phyloP scores from a whole-genome alignment of 2,329 filamentous ascomycete species.

The Epichloe sylvatica region DNA sequence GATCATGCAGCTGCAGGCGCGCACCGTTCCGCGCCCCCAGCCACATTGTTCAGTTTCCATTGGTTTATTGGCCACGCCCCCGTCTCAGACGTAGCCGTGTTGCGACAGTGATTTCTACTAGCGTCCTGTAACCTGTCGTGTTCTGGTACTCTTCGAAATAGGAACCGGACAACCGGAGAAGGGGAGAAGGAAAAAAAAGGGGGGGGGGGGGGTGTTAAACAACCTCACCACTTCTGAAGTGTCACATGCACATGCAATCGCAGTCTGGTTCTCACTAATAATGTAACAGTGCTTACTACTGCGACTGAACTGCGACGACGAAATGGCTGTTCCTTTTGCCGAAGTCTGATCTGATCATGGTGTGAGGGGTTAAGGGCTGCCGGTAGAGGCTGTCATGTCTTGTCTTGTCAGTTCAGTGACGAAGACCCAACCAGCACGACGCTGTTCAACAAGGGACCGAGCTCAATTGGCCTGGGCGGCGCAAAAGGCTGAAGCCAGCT shows the following conservation, averaged over 20 bases:
- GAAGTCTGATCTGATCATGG: not conserved
- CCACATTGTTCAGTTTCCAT: not conserved
- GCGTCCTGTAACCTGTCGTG: not conserved
- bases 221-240: not conserved
- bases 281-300: not conserved
- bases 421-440: not conserved
- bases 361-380: too few species aligned
- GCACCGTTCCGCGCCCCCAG: conserved; percentile 19
- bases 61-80: not conserved
- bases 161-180: not conserved
- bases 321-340: not conserved
- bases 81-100: not conserved
- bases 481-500: not conserved
- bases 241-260: not conserved
- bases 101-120: not conserved
- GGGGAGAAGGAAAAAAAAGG: not conserved
- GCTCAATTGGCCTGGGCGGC: not conserved
- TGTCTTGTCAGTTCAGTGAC: not conserved
- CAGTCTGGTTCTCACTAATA: not conserved
- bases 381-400: too few species aligned
- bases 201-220: not conserved
- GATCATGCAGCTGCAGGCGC: conserved; percentile 23
- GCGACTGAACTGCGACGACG: not conserved
- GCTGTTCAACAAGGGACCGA: not conserved
- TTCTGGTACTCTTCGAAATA: not conserved